Evolutionary conservation across 306 rosid genomes (phyloP), one percentile per base, ranked within the genome.

Genomic region (Bauhinia variegata): DNA sequence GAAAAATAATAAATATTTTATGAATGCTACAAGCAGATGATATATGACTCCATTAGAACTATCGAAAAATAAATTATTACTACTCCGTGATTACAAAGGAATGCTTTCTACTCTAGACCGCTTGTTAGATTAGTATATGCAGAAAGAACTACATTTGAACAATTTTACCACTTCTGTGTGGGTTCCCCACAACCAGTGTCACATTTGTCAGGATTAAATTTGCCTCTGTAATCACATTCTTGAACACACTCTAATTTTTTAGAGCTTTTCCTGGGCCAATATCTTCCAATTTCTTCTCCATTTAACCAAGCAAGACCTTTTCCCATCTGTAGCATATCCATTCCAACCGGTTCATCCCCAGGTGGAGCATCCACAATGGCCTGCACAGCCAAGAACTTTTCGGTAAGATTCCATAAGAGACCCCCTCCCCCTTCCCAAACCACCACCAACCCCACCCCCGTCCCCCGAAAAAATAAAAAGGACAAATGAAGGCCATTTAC

Each of bases 211-310:
- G 98, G 96, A 56, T 60, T 68, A 77, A 89, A 87, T 72, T 86
- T 87, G 23, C 98, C 96, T 78, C 98, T 81, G 60, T 92, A 92
- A 63, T 92, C 88, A 19, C 98, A 89, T 81, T 80, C 79, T 58
- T 84, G 14, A 81, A 92, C 92, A 75, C 98, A 92, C 43, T 76
- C 60, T 61, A 79, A 82, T 36, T 74, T 80, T 54, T 67, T 51
- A 49, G 84, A 85, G 82, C 81, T 87, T 74, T 34, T 69, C 78
- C 91, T 71, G 8, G 98, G 88, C 96, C 96, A 92, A 76, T 87
- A 92, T 89, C 96, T 85, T 81, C 98, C 98, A 14, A 92, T 87
- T 86, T 89, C 96, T 84, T 92, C 96, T 54, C 96, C 98, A 62
- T 92, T 92, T 77, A 92, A 79, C 98, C 98, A 92, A 62, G 96